These are phyloP conservation scores for Nakazawaea wickerhamii DNA, from an alignment of 805 yeast genomes.

Conservation along the genomic window DNA sequence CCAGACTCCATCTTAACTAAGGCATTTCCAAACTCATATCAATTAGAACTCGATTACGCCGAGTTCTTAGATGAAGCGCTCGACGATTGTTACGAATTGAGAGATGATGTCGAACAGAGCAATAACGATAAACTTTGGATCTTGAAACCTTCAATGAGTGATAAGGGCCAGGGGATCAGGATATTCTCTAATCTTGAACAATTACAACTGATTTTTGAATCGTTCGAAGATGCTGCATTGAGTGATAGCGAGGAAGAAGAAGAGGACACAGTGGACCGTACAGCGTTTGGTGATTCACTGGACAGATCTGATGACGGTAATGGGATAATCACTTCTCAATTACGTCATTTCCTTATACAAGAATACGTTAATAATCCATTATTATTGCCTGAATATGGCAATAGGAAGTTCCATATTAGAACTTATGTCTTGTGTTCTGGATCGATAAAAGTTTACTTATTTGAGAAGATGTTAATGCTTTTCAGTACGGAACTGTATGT, in stretches of 20 bases:
- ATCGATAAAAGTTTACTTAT: constrained; percentile 71
- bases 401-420: constrained; percentile 84
- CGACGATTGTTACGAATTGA: constrained; percentile 86
- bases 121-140: constrained; percentile 62
- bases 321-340: constrained; percentile 78
- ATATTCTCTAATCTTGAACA: constrained; percentile 74
- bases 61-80: constrained; percentile 91
- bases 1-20: constrained; percentile 55
- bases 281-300: not conserved
- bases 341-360: constrained; percentile 89
- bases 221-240: constrained; percentile 71
- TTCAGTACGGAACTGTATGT: constrained; percentile 60
- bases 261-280: constrained; percentile 21
- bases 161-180: constrained; percentile 93
- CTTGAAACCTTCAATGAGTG: constrained; percentile 94
- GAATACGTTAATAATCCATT: constrained; percentile 70
- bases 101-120: constrained; percentile 65
- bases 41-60: constrained; percentile 88
- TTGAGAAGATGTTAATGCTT: constrained; percentile 71
- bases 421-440: constrained; percentile 77
- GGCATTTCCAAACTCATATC: constrained; percentile 71
- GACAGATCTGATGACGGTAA: constrained; percentile 30
- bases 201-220: constrained; percentile 76
- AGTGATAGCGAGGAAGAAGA: constrained; percentile 55
- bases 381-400: constrained; percentile 50